Percentiles rank a stretch among this genome's conserved stretches.
phyloP scores from a whole-genome alignment of 192 early-diverging fungal species.

The Bifiguratus adelaidae region DNA sequence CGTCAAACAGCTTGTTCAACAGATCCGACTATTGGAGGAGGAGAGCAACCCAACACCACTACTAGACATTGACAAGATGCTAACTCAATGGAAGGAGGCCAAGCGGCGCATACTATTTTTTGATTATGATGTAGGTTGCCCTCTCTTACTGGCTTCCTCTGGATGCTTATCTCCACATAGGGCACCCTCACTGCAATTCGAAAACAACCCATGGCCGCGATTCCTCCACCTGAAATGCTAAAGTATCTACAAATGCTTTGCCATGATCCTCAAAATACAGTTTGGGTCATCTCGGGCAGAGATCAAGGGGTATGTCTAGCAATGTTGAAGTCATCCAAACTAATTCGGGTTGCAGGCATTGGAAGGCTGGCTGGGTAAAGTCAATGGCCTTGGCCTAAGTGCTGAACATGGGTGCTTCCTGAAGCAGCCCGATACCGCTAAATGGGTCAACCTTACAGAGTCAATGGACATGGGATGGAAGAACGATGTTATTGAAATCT shows the following conservation, averaged over 20 bases:
- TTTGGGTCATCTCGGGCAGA: constrained; percentile 89
- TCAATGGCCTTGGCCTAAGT: constrained; percentile 70
- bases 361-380: constrained; percentile 72
- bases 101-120: constrained; percentile 74
- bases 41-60: constrained; percentile 34
- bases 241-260: constrained; percentile 53
- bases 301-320: too few species aligned
- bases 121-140: not conserved
- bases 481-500: constrained; percentile 85
- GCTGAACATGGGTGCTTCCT: constrained; percentile 98
- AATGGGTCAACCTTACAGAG: constrained; percentile 66
- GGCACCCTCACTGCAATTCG: constrained; percentile 90
- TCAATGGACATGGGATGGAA: constrained; percentile 89
- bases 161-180: too few species aligned
- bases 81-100: constrained; percentile 38
- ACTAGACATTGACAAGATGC: constrained; percentile 18
- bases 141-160: too few species aligned
- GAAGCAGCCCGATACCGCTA: constrained; percentile 61
- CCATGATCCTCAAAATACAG: constrained; percentile 69
- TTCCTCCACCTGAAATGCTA: constrained; percentile 79
- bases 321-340: too few species aligned
- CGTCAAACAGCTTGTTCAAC: constrained; percentile 60
- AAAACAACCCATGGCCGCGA: constrained; percentile 70
- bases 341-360: too few species aligned
- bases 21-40: constrained; percentile 21